Evolutionary conservation across 2,329 filamentous ascomycete genomes (phyloP).

Genomic region (Cladosporium velox): DNA sequence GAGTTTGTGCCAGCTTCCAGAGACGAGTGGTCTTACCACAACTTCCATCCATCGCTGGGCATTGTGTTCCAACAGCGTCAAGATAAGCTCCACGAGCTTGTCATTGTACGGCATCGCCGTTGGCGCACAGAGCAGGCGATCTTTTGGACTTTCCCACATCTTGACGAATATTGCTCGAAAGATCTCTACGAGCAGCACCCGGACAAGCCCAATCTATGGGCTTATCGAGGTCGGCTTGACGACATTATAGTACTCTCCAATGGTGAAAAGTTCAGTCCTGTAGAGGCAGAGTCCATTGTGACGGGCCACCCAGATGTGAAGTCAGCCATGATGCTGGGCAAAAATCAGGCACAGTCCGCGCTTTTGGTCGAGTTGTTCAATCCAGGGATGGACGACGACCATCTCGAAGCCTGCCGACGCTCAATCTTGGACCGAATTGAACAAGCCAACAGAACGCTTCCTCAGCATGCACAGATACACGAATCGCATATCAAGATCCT

Average conservation of each 20-base stretch:
- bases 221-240: slow-evolving; percentile 33
- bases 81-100: slow-evolving; percentile 3
- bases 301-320: slow-evolving; percentile 33
- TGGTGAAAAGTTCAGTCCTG: slow-evolving; percentile 36
- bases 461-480: slow-evolving; percentile 47
- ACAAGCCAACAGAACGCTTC: slow-evolving; percentile 28
- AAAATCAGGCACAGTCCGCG: slow-evolving; percentile 33
- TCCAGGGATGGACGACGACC: slow-evolving; percentile 23
- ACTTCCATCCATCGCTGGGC: slow-evolving; percentile 19
- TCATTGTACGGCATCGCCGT: slow-evolving; percentile 20
- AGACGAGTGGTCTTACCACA: slow-evolving; percentile 22
- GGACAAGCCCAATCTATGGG: slow-evolving; percentile 32
- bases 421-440: not conserved
- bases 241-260: slow-evolving; percentile 36
- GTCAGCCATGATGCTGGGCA: slow-evolving; percentile 39
- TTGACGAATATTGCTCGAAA: slow-evolving; percentile 33
- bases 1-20: slow-evolving; percentile 20
- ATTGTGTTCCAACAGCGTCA: slow-evolving; percentile 15
- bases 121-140: slow-evolving; percentile 28
- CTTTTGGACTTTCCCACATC: slow-evolving; percentile 36
- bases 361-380: slow-evolving; percentile 36
- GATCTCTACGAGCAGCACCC: slow-evolving; percentile 36
- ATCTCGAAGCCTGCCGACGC: not conserved
- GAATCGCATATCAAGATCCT: slow-evolving; percentile 46
- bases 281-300: not conserved